phyloP scores from a whole-genome alignment of 2,329 filamentous ascomycete genomes.

The Colletotrichum orbiculare region DNA sequence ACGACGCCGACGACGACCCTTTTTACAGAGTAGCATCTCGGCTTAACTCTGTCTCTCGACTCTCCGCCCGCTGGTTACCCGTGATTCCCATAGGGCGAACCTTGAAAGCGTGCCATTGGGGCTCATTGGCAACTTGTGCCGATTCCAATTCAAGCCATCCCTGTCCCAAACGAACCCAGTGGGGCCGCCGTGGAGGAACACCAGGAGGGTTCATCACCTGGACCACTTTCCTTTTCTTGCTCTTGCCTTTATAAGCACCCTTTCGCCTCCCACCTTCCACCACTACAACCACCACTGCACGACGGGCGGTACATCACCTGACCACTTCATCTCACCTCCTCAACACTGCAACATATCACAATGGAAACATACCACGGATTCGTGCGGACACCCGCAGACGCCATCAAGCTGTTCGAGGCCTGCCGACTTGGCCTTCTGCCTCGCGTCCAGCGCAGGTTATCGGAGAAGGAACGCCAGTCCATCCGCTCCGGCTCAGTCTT shows the following conservation, averaged over 20 bases:
- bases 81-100: slow-evolving; percentile 11
- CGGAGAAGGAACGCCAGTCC: slow-evolving; percentile 95
- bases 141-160: slow-evolving; percentile 26
- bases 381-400: slow-evolving; percentile 94
- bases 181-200: slow-evolving; percentile 32
- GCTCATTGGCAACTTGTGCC: slow-evolving; percentile 28
- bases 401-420: slow-evolving; percentile 98
- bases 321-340: slow-evolving; percentile 17
- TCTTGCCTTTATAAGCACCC: too few relatives aligned
- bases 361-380: slow-evolving; percentile 99
- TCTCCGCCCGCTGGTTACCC: slow-evolving; percentile 19
- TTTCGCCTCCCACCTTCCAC: too few relatives aligned
- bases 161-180: slow-evolving; percentile 31
- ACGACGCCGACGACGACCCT: slow-evolving; percentile 11
- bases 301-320: too few relatives aligned
- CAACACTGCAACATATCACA: slow-evolving; percentile 42
- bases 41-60: slow-evolving; percentile 13
- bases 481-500: slow-evolving; percentile 98
- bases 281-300: too few relatives aligned
- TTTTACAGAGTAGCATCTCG: slow-evolving; percentile 23
- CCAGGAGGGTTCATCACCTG: slow-evolving; percentile 25
- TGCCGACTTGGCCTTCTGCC: slow-evolving; percentile 90
- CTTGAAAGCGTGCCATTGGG: slow-evolving; percentile 8
- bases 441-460: slow-evolving; percentile 90
- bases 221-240: neutral